These are phyloP conservation scores for Marchantia polymorpha DNA, from an alignment of 225 moss, liverwort and hornwort genomes.

Conservation along the genomic window DNA sequence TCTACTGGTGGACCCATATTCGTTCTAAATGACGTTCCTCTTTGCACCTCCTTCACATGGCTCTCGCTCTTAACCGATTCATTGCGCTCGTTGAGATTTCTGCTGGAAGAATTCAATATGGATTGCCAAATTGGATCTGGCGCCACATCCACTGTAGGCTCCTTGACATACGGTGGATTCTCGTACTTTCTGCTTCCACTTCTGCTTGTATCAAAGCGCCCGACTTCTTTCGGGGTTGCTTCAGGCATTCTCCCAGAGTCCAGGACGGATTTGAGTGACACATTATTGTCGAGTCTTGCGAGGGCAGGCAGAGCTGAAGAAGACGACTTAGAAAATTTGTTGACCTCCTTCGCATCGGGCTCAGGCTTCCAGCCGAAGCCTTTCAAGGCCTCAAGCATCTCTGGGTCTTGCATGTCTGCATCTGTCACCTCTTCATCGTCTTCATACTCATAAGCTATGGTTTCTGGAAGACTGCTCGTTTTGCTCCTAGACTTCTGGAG, in stretches of 20 bases:
- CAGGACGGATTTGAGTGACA: background rate
- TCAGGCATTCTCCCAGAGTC: constrained; percentile 17
- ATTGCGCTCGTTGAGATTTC: constrained; percentile 18
- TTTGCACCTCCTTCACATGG: constrained; percentile 29
- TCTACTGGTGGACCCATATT: constrained; percentile 54
- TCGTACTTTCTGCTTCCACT: constrained; percentile 6
- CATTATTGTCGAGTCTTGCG: constrained; percentile 6
- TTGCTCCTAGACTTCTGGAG: constrained; percentile 18
- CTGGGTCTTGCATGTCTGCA: constrained; percentile 82
- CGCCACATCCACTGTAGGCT: constrained; percentile 6
- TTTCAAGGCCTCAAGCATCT: constrained; percentile 69
- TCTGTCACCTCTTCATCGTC: constrained; percentile 78
- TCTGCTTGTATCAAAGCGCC: constrained; percentile 1
- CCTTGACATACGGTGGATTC: constrained; percentile 30
- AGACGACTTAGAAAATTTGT: constrained; percentile 26
- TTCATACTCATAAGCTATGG: constrained; percentile 38
- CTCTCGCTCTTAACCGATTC: constrained; percentile 11
- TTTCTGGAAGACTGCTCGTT: constrained; percentile 19
- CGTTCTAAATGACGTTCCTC: constrained; percentile 46
- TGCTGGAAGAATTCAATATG: constrained; percentile 35
- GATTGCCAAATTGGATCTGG: constrained; percentile 40
- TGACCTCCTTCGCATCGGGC: constrained; percentile 27
- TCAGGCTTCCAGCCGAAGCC: constrained; percentile 62
- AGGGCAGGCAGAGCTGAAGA: constrained; percentile 17
- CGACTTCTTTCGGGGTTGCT: constrained; percentile 10